Evolutionary conservation across 192 early-diverging fungal species (phyloP), one percentile per base, ranked within the genome.

Genomic region (Entomortierella parvispora): DNA sequence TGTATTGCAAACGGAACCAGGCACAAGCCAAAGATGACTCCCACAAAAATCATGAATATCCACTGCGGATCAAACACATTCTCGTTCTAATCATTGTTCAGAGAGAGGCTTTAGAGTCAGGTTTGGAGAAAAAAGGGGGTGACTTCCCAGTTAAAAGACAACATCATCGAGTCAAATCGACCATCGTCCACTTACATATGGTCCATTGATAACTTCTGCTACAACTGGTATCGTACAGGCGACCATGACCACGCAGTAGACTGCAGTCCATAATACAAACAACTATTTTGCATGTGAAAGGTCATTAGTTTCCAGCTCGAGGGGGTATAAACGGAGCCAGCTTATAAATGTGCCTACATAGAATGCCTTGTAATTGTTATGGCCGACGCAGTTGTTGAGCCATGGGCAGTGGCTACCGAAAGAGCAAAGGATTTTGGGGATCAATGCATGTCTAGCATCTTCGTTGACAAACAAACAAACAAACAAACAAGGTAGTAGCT

Each of bases 311-410:
- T n/a, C n/a, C n/a, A n/a, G n/a, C n/a, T n/a, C n/a, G n/a, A n/a
- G n/a, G n/a, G n/a, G n/a, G n/a, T n/a, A n/a, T n/a, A n/a, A n/a
- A n/a, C n/a, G n/a, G n/a, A n/a, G n/a, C n/a, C 31, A 40, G 37
- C 0, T 23, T 15, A n/a, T 28, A 37, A 45, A 4, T 26, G 2
- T 3, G 3, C 71, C 40, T 67, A 75, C 71, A 53, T 60, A 75
- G 43, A 82, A 82, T 14, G 48, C 70, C 48, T 82, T 82, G 56
- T 82, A 76, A 42, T 82, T 82, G 7, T 60, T 65, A 42, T 69
- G 68, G 28, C 81, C 81, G 46, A 82, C 77, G 25, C 81, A 82
- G 46, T 82, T 82, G 53, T 82, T 82, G 46, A 82, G 68, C 80
- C 81, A 82, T 14, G 81, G 81, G 44, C 81, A 82, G 34, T 82